phyloP scores from a whole-genome alignment of 345 rosid genomes.

The Acer yangbiense region DNA sequence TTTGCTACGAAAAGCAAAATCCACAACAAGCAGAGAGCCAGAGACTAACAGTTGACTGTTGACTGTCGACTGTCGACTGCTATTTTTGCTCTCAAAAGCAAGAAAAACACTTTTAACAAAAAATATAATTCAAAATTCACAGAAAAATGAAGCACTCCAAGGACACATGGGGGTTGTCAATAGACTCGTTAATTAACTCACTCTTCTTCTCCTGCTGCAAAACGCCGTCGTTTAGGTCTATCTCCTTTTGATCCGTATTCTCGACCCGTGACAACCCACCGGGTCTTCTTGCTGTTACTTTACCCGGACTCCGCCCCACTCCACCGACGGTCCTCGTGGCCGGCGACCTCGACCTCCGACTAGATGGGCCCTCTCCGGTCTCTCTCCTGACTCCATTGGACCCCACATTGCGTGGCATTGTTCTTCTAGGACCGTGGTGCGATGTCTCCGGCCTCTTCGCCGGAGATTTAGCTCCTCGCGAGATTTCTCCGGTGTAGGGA shows the following conservation, averaged over 20 bases:
- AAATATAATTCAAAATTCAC: slow-evolving; percentile 26
- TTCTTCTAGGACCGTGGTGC: slow-evolving; percentile 33
- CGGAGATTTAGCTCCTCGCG: slow-evolving; percentile 31
- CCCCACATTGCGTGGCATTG: slow-evolving; percentile 36
- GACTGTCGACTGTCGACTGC: background rate
- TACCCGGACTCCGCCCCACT: slow-evolving; percentile 41
- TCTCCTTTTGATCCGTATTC: slow-evolving; percentile 20
- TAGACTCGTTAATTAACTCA: slow-evolving; percentile 32
- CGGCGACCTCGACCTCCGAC: slow-evolving; percentile 44
- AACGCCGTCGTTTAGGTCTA: slow-evolving; percentile 23
- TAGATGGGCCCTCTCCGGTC: slow-evolving; percentile 30
- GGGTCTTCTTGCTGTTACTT: slow-evolving; percentile 26
- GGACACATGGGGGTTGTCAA: slow-evolving; percentile 68
- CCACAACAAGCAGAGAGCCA: background rate
- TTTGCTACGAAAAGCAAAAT: background rate
- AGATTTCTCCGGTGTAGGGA: slow-evolving; percentile 33
- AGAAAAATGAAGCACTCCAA: slow-evolving; percentile 83
- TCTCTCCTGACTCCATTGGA: slow-evolving; percentile 35
- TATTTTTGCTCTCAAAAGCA: too few relatives aligned
- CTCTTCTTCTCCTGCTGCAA: slow-evolving; percentile 26
- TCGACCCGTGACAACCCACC: slow-evolving; percentile 24
- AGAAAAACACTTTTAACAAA: background rate
- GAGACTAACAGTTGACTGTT: too few relatives aligned
- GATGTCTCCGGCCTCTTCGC: slow-evolving; percentile 28
- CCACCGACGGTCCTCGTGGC: slow-evolving; percentile 33